These are phyloP conservation scores for Jackrogersella multiformis DNA, from an alignment of 495 filamentous ascomycete genomes.

Conservation along the genomic window DNA sequence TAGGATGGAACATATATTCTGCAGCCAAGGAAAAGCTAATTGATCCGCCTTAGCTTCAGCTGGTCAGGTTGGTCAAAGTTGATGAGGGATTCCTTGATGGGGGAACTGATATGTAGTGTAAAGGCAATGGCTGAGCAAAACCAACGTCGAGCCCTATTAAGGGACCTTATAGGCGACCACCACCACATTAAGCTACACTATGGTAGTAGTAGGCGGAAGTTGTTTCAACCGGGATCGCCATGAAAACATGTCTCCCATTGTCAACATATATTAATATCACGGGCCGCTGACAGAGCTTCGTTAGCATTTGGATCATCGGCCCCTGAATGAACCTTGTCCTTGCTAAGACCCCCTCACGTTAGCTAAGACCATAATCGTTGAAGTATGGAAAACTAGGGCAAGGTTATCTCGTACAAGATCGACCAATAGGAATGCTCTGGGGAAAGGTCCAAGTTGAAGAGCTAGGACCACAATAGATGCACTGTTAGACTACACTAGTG, in stretches of 20 bases:
- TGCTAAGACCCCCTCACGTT: background rate
- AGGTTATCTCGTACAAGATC: constrained; percentile 21
- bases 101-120: background rate
- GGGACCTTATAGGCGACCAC: background rate
- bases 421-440: background rate
- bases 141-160: background rate
- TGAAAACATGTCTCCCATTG: background rate
- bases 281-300: constrained; percentile 9
- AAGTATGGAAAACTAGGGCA: constrained; percentile 6
- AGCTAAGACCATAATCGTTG: background rate
- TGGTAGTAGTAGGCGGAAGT: background rate
- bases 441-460: background rate
- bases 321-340: background rate
- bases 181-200: background rate
- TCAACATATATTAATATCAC: constrained; percentile 14
- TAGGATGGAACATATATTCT: constrained; percentile 1
- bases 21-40: constrained; percentile 25
- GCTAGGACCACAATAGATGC: background rate
- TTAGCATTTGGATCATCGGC: background rate
- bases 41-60: constrained; percentile 14
- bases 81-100: background rate
- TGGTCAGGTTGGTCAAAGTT: constrained; percentile 2
- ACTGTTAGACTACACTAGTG: background rate
- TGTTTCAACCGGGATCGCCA: background rate
- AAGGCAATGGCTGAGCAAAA: background rate